These are phyloP conservation scores for Trichothecium sympodiale DNA, from an alignment of 2,329 filamentous ascomycete species.

Conservation along the genomic window DNA sequence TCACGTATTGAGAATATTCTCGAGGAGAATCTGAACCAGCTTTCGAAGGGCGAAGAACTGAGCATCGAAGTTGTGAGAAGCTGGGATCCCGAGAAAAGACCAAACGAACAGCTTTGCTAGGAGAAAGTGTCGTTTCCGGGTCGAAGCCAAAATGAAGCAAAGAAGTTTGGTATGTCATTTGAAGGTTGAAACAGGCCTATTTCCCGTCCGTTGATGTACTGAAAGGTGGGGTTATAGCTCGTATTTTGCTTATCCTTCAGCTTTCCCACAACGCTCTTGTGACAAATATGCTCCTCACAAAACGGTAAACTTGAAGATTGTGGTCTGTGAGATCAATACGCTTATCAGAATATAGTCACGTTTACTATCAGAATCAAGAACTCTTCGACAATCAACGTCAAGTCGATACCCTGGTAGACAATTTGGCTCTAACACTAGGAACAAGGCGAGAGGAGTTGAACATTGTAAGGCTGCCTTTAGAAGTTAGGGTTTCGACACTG, in stretches of 20 bases:
- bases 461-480: conserved; percentile 40
- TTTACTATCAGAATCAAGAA: conserved; percentile 67
- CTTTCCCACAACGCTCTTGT: conserved; percentile 47
- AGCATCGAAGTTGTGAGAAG: conserved; percentile 12
- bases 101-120: conserved; percentile 3
- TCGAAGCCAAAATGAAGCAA: conserved; percentile 31
- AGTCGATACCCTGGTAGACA: conserved; percentile 64
- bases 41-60: conserved; percentile 9
- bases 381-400: conserved; percentile 58
- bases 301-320: conserved; percentile 51
- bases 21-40: conserved; percentile 12
- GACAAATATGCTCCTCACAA: conserved; percentile 44
- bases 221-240: conserved; percentile 28
- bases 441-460: conserved; percentile 55
- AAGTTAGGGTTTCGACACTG: conserved; percentile 2
- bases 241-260: conserved; percentile 46
- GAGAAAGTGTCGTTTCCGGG: conserved; percentile 34
- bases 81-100: neutral
- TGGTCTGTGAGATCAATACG: too few relatives aligned
- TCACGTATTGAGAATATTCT: conserved; percentile 15
- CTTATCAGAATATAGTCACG: too few relatives aligned
- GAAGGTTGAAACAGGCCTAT: neutral
- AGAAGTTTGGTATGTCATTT: conserved; percentile 37
- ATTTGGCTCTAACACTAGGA: conserved; percentile 59
- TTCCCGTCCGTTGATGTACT: neutral